Evolutionary conservation across 2,329 filamentous ascomycete species (phyloP).

Genomic region (Boeremia lycopersici): DNA sequence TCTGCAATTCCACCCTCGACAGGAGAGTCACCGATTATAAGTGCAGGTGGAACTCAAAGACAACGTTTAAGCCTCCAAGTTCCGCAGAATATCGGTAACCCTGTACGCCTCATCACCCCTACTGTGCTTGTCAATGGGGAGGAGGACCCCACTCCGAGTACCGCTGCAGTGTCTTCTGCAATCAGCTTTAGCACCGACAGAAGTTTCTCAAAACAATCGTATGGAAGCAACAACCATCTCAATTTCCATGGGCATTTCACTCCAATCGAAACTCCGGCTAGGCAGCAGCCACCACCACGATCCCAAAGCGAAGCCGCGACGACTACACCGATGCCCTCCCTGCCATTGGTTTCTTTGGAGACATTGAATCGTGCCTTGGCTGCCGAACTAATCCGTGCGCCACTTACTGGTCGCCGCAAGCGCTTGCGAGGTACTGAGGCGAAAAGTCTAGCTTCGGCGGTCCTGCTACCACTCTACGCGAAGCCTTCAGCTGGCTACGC

Average conservation of each 20-base stretch:
- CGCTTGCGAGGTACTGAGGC: conserved; percentile 54
- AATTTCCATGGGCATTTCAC: conserved; percentile 30
- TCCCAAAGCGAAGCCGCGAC: background rate
- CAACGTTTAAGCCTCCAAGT: conserved; percentile 67
- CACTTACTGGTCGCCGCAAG: conserved; percentile 49
- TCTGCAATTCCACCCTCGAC: conserved; percentile 37
- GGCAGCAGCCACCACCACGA: conserved; percentile 22
- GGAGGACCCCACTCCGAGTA: conserved; percentile 35
- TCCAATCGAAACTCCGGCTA: conserved; percentile 40
- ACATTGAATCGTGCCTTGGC: conserved; percentile 54
- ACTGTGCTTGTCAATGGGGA: conserved; percentile 61
- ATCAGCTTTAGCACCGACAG: conserved; percentile 27
- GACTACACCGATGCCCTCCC: background rate
- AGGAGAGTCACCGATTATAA: conserved; percentile 16
- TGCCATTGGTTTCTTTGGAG: conserved; percentile 43
- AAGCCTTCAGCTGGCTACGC: conserved; percentile 28
- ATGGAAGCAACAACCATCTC: conserved; percentile 27
- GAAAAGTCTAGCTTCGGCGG: conserved; percentile 52
- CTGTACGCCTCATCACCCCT: conserved; percentile 67
- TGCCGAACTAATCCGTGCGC: conserved; percentile 55
- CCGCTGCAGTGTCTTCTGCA: conserved; percentile 30
- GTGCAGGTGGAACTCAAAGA: conserved; percentile 13
- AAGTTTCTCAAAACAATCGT: conserved; percentile 26
- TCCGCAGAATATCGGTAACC: conserved; percentile 64
- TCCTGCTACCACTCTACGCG: conserved; percentile 48